Evolutionary conservation across 306 rosid species (phyloP), one percentile per base, ranked within the genome.

Genomic region (Carpinus fangiana): DNA sequence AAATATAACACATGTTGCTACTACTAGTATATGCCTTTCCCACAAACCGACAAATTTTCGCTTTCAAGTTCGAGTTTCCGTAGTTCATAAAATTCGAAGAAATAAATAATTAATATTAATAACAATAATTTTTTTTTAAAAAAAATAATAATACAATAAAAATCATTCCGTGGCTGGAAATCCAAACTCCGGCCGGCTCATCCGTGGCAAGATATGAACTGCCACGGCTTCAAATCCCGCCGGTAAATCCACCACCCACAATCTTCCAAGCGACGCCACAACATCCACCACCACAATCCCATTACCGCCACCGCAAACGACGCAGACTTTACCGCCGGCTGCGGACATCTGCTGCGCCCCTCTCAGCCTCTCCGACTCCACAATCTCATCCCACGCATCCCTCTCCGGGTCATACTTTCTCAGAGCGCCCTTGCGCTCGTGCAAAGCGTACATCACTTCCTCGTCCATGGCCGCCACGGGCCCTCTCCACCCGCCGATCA

Each of bases 401-500:
- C 41, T 76, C 43, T 26, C 80, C 0, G 78, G 72, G 2, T 80
- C 53, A 9, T 92, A 95, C 69, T 61, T 86, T 56, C 87, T 87
- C 28, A 95, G 3, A 12, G 57, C 56, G 0, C 97, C 98, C 2
- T 76, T 82, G 0, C 12, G 86, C 59, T 90, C 98, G 38, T 92
- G 96, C 61, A 95, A 91, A 4, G 82, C 92, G 52, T 83, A 95
- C 93, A 95, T 82, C 17, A 74, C 90, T 0, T 87, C 85, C 69
- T 91, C 97, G 28, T 85, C 93, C 98, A 95, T 85, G 46, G 98
- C 93, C 3, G 92, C 97, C 72, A 88, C 98, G 12, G 98, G 98
- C 2, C 98, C 98, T 14, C 86, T 85, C 94, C 97, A 94, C 2
- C 97, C 97, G 1, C 28, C 76, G 6, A 89, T 43, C 98, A 94